Evolutionary conservation across 148 eudicot genomes (phyloP).

Genomic region (Rhododendron ferrugineum): DNA sequence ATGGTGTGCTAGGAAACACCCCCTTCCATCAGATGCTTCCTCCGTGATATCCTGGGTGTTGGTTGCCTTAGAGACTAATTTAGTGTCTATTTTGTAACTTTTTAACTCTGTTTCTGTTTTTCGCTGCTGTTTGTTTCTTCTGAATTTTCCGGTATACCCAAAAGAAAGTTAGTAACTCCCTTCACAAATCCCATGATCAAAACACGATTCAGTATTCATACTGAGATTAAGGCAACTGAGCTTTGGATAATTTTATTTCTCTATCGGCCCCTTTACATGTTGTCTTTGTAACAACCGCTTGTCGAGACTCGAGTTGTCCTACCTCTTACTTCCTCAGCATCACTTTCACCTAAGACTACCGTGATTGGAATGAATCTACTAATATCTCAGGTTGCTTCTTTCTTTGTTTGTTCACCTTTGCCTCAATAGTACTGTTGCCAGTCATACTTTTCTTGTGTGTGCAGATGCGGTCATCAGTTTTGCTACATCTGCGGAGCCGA

Average conservation of each 20-base stretch:
- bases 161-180: not conserved
- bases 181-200: not conserved
- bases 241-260: not conserved
- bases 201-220: not conserved
- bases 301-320: not conserved
- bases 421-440: not conserved
- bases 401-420: not conserved
- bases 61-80: too few species aligned
- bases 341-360: not conserved
- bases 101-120: too few species aligned
- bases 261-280: not conserved
- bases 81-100: too few species aligned
- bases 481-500: constrained; percentile 42
- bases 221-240: not conserved
- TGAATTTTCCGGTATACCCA: too few species aligned
- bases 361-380: not conserved
- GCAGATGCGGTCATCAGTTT: constrained; percentile 36
- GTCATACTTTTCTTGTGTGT: not conserved
- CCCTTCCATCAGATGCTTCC: too few species aligned
- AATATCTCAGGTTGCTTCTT: not conserved
- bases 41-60: too few species aligned
- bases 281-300: not conserved
- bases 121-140: too few species aligned
- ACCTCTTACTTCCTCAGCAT: not conserved
- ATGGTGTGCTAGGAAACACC: too few species aligned